Evolutionary conservation across 192 early-diverging fungal species (phyloP).

Genomic region (Coemansia sp.): DNA sequence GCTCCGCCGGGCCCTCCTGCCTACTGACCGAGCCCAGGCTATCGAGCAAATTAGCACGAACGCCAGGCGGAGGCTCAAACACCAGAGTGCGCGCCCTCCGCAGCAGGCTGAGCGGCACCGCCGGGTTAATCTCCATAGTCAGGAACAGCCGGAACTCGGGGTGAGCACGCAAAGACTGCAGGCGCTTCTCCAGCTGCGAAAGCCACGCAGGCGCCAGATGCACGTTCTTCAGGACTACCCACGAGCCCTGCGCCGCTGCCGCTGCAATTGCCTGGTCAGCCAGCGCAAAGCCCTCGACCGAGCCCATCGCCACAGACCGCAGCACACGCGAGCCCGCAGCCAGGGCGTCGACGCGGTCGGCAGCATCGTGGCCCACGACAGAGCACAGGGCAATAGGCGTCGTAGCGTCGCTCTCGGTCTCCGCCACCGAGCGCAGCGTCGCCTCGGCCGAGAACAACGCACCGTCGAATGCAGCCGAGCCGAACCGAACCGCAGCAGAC

Average conservation of each 20-base stretch:
- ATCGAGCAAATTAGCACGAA: constrained; percentile 90
- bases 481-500: constrained; percentile 68
- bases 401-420: constrained; percentile 62
- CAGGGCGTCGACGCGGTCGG: constrained; percentile 90
- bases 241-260: constrained; percentile 82
- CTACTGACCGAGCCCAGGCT: constrained; percentile 68
- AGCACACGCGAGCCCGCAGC: constrained; percentile 68
- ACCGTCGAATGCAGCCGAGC: constrained; percentile 60
- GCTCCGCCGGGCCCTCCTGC: constrained; percentile 70
- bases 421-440: constrained; percentile 65
- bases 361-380: constrained; percentile 93
- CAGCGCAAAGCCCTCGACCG: constrained; percentile 85
- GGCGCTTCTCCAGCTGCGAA: constrained; percentile 90
- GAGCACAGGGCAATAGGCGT: constrained; percentile 92
- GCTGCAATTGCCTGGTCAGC: constrained; percentile 88
- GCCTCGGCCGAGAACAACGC: constrained; percentile 59
- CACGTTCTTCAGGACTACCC: constrained; percentile 99
- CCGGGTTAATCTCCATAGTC: constrained; percentile 98
- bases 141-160: constrained; percentile 91
- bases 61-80: constrained; percentile 95
- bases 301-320: constrained; percentile 95
- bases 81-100: constrained; percentile 88
- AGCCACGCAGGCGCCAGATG: constrained; percentile 95
- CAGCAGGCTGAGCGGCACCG: constrained; percentile 90
- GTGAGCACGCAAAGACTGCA: constrained; percentile 84